phyloP scores from a whole-genome alignment of 2,329 filamentous ascomycete genomes.

The Paraphaeosphaeria sporulosa region DNA sequence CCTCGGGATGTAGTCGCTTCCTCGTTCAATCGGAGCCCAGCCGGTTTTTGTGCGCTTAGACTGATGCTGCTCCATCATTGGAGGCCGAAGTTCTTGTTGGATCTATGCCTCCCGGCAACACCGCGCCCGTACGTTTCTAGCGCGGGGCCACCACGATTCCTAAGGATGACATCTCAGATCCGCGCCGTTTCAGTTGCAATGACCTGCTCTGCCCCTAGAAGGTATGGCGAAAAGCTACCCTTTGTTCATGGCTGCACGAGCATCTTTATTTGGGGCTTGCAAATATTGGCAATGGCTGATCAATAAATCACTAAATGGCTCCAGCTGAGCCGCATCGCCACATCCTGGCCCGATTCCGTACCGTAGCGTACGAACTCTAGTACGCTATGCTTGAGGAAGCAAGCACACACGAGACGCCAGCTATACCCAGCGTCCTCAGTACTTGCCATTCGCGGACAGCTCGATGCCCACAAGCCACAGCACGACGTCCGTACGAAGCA shows the following conservation, averaged over 20 bases:
- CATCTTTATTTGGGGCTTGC: constrained; percentile 1
- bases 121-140: constrained; percentile 2
- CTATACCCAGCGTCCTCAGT: background rate
- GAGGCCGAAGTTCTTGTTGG: background rate
- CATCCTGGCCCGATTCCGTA: background rate
- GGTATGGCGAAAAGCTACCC: background rate
- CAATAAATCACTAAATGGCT: background rate
- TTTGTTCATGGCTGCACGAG: background rate
- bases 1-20: background rate
- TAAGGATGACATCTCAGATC: constrained; percentile 9
- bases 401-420: constrained; percentile 3
- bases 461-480: background rate
- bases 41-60: background rate
- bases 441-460: background rate
- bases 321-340: constrained; percentile 9
- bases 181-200: constrained; percentile 8
- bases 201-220: background rate
- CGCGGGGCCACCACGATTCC: constrained; percentile 3
- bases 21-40: background rate
- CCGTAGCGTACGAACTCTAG: background rate
- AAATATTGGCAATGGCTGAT: constrained; percentile 12
- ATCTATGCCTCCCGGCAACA: background rate
- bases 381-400: background rate
- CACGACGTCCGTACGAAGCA: constrained; percentile 3
- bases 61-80: background rate